Conservation (phyloP, 768 basidiomycete genomes). For the Russula lepida region DNA sequence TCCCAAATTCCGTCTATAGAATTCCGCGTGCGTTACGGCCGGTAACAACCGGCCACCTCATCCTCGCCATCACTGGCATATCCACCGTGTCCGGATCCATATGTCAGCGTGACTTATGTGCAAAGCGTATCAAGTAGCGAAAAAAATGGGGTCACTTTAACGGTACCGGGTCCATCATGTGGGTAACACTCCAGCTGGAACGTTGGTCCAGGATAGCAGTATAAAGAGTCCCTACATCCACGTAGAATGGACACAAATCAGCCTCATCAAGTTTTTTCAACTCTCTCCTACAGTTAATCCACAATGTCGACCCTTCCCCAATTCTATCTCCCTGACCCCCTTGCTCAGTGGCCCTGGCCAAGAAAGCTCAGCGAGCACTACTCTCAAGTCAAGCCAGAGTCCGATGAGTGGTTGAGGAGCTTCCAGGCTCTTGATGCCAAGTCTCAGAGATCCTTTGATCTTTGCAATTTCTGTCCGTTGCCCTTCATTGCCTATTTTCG, state of each 20-base stretch:
- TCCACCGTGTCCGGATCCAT: no score
- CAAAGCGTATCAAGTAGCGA: background rate
- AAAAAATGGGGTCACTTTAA: background rate
- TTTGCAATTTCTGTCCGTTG: slow-evolving; percentile 29
- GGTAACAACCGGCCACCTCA: no score
- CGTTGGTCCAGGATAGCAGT: background rate
- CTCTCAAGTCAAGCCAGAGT: slow-evolving; percentile 28
- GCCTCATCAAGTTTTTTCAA: background rate
- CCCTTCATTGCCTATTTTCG: background rate
- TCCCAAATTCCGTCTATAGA: no score
- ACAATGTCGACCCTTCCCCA: slow-evolving; percentile 4
- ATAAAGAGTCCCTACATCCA: background rate
- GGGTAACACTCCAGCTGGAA: background rate
- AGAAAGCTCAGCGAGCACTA: slow-evolving; percentile 35
- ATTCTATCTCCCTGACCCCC: slow-evolving; percentile 31
- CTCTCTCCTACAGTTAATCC: background rate
- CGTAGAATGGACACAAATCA: background rate
- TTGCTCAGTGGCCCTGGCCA: slow-evolving; percentile 38
- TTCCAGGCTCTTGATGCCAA: slow-evolving; percentile 32
- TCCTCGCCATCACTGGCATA: no score
- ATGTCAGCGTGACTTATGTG: background rate
- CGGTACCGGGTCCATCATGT: background rate
- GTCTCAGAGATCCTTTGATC: slow-evolving; percentile 34
- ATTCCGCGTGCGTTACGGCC: no score
- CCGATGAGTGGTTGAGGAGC: slow-evolving; percentile 31